A percentile compares a stretch with the other conserved stretches of the same genome.
These are phyloP conservation scores for Neofusicoccum cordaticola DNA, from an alignment of 2,329 filamentous ascomycete genomes.

Conservation along the genomic window DNA sequence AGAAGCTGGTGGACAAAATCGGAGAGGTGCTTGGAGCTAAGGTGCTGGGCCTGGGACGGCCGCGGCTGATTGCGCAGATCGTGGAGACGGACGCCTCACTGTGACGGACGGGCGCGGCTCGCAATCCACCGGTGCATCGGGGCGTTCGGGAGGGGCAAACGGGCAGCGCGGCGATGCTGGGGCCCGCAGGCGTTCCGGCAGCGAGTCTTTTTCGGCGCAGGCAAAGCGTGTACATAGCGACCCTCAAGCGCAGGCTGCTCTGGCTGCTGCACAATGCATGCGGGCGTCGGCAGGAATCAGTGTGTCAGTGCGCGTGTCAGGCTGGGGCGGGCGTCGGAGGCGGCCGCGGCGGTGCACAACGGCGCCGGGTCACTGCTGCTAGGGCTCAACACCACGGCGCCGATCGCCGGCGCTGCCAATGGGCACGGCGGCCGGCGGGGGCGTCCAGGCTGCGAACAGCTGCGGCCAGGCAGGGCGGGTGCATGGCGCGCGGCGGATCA, in stretches of 20 bases:
- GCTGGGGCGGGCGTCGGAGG: not conserved
- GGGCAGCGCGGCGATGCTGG: not conserved
- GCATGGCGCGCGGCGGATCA: slow-evolving; percentile 12
- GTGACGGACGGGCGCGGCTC: not conserved
- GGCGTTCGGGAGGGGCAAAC: slow-evolving; percentile 3
- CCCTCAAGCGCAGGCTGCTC: not conserved
- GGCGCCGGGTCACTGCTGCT: not conserved
- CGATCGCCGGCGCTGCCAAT: not conserved
- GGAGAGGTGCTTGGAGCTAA: slow-evolving; percentile 44
- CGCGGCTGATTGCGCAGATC: slow-evolving; percentile 36
- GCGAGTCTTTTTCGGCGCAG: not conserved
- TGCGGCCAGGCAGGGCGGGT: not conserved
- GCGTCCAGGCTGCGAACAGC: not conserved
- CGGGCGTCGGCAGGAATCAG: not conserved
- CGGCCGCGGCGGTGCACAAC: not conserved
- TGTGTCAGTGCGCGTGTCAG: not conserved
- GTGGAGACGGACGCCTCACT: slow-evolving; percentile 28
- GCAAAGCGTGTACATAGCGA: not conserved
- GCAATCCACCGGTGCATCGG: not conserved
- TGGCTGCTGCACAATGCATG: not conserved
- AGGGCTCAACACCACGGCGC: not conserved
- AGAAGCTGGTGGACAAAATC: slow-evolving; percentile 41
- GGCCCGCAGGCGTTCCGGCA: not conserved
- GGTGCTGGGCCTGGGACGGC: slow-evolving; percentile 39
- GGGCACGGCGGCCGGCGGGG: not conserved